Conservation (phyloP, 2,329 filamentous ascomycete genomes). For the Fusarium fujikuroi region DNA sequence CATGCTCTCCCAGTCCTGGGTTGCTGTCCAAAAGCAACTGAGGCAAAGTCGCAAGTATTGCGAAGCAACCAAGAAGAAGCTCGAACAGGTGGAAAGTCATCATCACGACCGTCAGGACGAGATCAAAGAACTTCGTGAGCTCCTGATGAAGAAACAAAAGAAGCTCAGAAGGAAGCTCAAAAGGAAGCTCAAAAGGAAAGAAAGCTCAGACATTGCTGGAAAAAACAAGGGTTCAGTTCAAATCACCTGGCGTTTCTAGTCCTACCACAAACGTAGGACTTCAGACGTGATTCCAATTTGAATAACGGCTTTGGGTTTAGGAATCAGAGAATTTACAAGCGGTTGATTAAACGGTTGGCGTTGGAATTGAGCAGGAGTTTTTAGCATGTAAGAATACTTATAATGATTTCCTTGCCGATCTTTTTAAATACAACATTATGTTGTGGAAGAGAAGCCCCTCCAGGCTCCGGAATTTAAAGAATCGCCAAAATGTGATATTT, state of each 20-base stretch:
- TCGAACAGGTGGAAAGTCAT: neutral
- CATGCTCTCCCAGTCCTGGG: neutral
- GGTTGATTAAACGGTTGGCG: neutral
- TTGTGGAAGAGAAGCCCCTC: fast-evolving
- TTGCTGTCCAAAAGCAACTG: neutral
- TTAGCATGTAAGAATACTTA: too few species aligned
- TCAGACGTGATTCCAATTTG: too few species aligned
- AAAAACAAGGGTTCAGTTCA: too few species aligned
- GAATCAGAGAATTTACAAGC: too few species aligned
- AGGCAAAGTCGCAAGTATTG: neutral
- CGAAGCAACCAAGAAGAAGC: neutral
- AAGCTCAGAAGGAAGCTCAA: too few species aligned
- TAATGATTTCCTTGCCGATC: too few species aligned
- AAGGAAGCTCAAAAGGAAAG: too few species aligned
- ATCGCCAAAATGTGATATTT: neutral
- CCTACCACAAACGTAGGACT: neutral
- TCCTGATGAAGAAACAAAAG: neutral
- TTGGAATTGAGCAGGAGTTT: neutral
- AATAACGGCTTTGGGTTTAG: too few species aligned
- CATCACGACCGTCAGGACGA: neutral
- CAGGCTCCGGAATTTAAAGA: too few species aligned
- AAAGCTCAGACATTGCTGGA: too few species aligned
- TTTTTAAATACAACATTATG: neutral
- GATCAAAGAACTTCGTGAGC: neutral
- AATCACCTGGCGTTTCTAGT: neutral